These are phyloP conservation scores for Pterulicium gracile DNA, from an alignment of 1,284 basidiomycete species.

Conservation along the genomic window DNA sequence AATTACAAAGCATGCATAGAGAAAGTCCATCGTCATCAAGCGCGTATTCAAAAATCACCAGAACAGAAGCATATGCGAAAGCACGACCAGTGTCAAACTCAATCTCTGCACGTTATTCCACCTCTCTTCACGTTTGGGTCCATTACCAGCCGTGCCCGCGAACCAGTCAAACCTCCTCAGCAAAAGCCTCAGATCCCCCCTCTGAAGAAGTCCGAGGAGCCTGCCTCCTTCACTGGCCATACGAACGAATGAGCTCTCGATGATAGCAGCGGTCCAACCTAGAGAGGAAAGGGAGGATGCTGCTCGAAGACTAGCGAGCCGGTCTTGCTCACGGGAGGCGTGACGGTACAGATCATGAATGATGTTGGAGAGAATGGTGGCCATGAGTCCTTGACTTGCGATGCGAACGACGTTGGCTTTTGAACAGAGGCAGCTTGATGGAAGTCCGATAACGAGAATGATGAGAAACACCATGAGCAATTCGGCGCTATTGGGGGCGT, in stretches of 20 bases:
- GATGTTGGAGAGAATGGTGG: slow-evolving; percentile 31
- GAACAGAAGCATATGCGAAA: no score
- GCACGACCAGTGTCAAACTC: background rate
- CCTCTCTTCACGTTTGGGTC: slow-evolving; percentile 9
- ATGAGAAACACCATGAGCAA: slow-evolving; percentile 16
- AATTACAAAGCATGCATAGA: no score
- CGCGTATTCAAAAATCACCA: no score
- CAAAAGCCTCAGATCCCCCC: slow-evolving; percentile 27
- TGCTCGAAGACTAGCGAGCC: slow-evolving; percentile 23
- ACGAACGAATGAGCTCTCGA: slow-evolving; percentile 39
- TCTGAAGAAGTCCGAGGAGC: slow-evolving; percentile 30
- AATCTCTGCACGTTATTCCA: slow-evolving; percentile 24
- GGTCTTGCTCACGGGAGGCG: slow-evolving; percentile 26
- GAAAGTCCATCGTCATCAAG: no score
- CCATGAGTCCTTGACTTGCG: slow-evolving; percentile 12
- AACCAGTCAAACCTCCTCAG: slow-evolving; percentile 48
- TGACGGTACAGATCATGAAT: slow-evolving; percentile 39
- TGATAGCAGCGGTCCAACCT: slow-evolving; percentile 29
- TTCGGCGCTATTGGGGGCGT: slow-evolving; percentile 40
- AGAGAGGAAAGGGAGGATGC: slow-evolving; percentile 18
- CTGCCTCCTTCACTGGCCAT: slow-evolving; percentile 41
- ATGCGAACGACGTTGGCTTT: background rate
- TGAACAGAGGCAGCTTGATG: slow-evolving; percentile 6
- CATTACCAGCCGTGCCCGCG: background rate
- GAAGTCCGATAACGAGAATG: slow-evolving; percentile 9